Evolutionary conservation across 176 grass and related monocot genomes (phyloP).

Genomic region (Eleusine coracana): DNA sequence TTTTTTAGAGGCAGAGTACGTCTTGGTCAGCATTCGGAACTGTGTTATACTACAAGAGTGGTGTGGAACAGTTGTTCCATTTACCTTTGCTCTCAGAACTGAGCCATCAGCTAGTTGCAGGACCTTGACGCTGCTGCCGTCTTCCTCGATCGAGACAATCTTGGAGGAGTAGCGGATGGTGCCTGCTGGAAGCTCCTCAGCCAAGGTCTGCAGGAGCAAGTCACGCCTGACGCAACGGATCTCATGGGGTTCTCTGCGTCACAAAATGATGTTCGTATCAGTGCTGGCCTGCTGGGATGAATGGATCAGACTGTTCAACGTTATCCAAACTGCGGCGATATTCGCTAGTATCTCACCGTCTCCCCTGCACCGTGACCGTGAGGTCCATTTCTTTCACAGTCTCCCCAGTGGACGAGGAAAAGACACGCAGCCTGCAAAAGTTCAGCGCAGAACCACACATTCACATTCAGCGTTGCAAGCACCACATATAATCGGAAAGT

Average conservation of each 20-base stretch:
- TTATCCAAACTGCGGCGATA: not conserved
- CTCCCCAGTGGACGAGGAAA: conserved; percentile 27
- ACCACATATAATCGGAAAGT: not conserved
- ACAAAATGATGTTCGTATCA: not conserved
- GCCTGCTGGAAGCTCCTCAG: conserved; percentile 55
- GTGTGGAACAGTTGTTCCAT: not conserved
- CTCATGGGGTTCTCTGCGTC: conserved; percentile 47
- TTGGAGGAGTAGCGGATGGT: conserved; percentile 80
- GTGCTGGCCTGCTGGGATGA: not conserved
- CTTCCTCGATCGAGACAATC: conserved; percentile 62
- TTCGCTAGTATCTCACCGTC: conserved; percentile 10
- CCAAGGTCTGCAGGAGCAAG: conserved; percentile 54
- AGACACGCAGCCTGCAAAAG: conserved; percentile 16
- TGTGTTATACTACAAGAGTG: too few species aligned
- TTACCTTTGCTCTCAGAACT: conserved; percentile 67
- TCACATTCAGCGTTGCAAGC: not conserved
- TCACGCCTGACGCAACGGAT: conserved; percentile 59
- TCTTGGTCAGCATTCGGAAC: too few species aligned
- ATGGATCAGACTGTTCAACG: not conserved
- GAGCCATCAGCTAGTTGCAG: conserved; percentile 67
- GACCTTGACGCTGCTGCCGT: conserved; percentile 44
- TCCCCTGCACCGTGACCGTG: not conserved
- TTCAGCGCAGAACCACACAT: not conserved
- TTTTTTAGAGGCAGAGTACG: not conserved
- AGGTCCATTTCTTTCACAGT: not conserved